These are phyloP conservation scores for Rhodamnia argentea DNA, from an alignment of 345 rosid genomes.

Conservation along the genomic window DNA sequence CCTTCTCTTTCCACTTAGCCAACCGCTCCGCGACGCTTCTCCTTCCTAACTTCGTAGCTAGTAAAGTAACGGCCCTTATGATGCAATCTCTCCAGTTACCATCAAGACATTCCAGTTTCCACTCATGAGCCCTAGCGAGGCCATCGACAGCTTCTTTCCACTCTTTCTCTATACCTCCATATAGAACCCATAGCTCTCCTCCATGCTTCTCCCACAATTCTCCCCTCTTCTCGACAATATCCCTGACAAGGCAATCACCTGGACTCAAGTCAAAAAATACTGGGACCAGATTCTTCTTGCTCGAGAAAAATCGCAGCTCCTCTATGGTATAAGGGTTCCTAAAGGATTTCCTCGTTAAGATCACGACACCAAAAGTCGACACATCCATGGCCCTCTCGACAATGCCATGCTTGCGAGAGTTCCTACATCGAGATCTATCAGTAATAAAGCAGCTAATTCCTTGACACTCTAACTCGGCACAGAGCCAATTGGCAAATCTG, in stretches of 20 bases:
- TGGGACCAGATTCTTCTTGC: conserved; percentile 88
- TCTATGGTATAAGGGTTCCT: conserved; percentile 74
- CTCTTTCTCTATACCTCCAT: conserved; percentile 84
- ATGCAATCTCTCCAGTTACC: conserved; percentile 95
- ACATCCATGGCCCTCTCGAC: conserved; percentile 78
- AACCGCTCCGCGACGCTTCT: conserved; percentile 79
- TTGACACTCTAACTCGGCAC: conserved; percentile 85
- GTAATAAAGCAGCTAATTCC: conserved; percentile 88
- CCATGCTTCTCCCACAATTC: conserved; percentile 93
- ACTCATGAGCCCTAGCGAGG: conserved; percentile 62
- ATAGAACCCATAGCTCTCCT: conserved; percentile 74
- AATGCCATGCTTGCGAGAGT: conserved; percentile 50
- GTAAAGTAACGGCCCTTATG: conserved; percentile 50
- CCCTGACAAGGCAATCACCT: conserved; percentile 84
- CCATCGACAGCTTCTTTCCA: conserved; percentile 87
- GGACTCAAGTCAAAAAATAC: conserved; percentile 77
- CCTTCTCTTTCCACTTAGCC: conserved; percentile 77
- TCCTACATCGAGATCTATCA: conserved; percentile 69
- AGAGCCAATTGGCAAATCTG: conserved; percentile 76
- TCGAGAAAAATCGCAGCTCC: conserved; percentile 66
- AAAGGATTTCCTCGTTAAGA: conserved; percentile 72
- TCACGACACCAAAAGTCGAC: conserved; percentile 77
- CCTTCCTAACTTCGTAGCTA: conserved; percentile 79
- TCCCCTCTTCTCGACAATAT: conserved; percentile 89
- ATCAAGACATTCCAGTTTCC: conserved; percentile 87